Conservation (phyloP, 1,139 yeast genomes). For the Diutina pseudorugosa region DNA sequence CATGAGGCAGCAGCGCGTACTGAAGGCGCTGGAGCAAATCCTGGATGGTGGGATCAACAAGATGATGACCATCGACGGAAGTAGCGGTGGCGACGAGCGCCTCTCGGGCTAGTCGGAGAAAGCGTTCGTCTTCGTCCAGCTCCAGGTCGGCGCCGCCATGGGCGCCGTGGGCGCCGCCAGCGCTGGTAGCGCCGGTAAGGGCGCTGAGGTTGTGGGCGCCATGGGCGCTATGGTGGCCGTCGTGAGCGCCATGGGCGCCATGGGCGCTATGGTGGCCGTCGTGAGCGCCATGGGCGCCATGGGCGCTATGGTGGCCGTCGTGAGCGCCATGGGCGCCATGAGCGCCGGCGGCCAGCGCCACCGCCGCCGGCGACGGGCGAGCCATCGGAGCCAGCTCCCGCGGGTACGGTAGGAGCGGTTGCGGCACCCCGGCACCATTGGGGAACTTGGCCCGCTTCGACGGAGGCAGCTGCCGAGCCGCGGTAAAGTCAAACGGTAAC, state of each 20-base stretch:
- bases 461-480: slow-evolving; percentile 1
- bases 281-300: no score
- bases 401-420: not conserved
- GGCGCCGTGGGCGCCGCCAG: not conserved
- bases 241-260: no score
- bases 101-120: slow-evolving; percentile 31
- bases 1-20: slow-evolving; percentile 8
- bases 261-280: no score
- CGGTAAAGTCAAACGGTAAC: not conserved
- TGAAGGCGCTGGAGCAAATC: slow-evolving; percentile 24
- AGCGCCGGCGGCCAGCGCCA: not conserved
- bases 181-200: no score
- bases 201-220: not conserved
- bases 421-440: not conserved
- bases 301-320: no score
- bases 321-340: not conserved
- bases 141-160: not conserved
- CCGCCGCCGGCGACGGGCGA: no score
- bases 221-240: no score
- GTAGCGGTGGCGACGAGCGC: slow-evolving; percentile 30
- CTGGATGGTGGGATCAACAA: slow-evolving; percentile 41
- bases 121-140: slow-evolving; percentile 28
- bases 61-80: not conserved
- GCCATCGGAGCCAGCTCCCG: not conserved
- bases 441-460: not conserved